Percentiles rank a stretch among this genome's conserved stretches.
Conservation (phyloP, 2,329 filamentous ascomycete species). For the Aspergillus sojae region DNA sequence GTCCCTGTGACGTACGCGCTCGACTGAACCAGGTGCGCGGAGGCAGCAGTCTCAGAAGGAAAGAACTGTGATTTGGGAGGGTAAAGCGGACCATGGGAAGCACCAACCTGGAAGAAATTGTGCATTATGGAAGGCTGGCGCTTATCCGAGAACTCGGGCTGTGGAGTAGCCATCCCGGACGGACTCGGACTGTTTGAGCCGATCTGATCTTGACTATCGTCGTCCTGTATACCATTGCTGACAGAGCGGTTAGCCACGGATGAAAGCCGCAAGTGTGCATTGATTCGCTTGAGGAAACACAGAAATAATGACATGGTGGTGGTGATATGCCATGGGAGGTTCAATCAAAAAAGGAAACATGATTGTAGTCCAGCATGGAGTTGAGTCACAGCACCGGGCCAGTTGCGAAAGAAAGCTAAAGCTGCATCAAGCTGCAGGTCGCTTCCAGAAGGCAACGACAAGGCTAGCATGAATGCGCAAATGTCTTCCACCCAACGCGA, state of each 20-base stretch:
- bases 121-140: constrained; percentile 91
- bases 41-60: constrained; percentile 33
- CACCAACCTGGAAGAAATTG: constrained; percentile 99
- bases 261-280: neutral
- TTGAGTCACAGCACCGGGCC: neutral
- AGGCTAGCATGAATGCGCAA: constrained; percentile 6
- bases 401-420: neutral
- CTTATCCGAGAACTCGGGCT: constrained; percentile 92
- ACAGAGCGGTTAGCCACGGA: constrained; percentile 30
- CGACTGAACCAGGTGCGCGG: constrained; percentile 28
- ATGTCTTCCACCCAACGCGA: constrained; percentile 15
- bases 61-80: constrained; percentile 43
- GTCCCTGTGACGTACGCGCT: constrained; percentile 26
- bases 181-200: constrained; percentile 81
- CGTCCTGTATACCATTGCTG: constrained; percentile 39
- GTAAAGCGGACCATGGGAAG: constrained; percentile 69
- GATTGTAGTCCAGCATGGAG: neutral
- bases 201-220: constrained; percentile 48
- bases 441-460: constrained; percentile 10
- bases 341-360: constrained; percentile 3
- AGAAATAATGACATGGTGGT: constrained; percentile 13
- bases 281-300: constrained; percentile 9
- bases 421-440: constrained; percentile 7
- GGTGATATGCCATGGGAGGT: neutral
- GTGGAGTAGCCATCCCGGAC: constrained; percentile 88